Percentiles rank a stretch among this genome's conserved stretches.
These are phyloP conservation scores for Drechslera avenae DNA, from an alignment of 2,329 filamentous ascomycete genomes.

Conservation along the genomic window DNA sequence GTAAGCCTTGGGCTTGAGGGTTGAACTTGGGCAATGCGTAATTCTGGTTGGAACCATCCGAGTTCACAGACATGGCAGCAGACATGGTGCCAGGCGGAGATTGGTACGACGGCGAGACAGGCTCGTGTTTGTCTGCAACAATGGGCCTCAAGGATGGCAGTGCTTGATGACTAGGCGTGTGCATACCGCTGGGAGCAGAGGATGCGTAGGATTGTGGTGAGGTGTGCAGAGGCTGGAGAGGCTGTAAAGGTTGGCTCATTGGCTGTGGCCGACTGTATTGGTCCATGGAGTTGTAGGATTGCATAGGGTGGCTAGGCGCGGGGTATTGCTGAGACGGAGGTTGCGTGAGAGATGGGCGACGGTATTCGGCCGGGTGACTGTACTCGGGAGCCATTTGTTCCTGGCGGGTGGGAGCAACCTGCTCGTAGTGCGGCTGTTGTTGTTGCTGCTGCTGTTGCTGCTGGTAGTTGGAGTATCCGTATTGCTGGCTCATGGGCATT, in stretches of 20 bases:
- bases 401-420: slow-evolving; percentile 43
- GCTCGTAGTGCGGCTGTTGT: slow-evolving; percentile 46
- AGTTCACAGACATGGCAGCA: slow-evolving; percentile 42
- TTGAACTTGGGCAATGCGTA: slow-evolving; percentile 39
- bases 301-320: slow-evolving; percentile 41
- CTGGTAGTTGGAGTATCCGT: slow-evolving; percentile 49
- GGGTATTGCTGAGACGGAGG: slow-evolving; percentile 43
- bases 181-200: slow-evolving; percentile 33
- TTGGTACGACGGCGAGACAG: slow-evolving; percentile 52
- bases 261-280: slow-evolving; percentile 47
- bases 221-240: slow-evolving; percentile 42
- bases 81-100: slow-evolving; percentile 42
- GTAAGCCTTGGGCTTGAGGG: slow-evolving; percentile 32
- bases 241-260: slow-evolving; percentile 42
- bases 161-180: slow-evolving; percentile 41
- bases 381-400: slow-evolving; percentile 47
- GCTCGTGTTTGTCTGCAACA: slow-evolving; percentile 47
- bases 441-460: slow-evolving; percentile 7
- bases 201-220: slow-evolving; percentile 40
- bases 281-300: slow-evolving; percentile 45
- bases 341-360: slow-evolving; percentile 48
- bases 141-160: slow-evolving; percentile 51
- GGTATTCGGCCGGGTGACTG: slow-evolving; percentile 46
- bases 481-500: slow-evolving; percentile 49
- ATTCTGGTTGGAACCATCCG: slow-evolving; percentile 33